Conservation (phyloP, 2,329 filamentous ascomycete genomes). For the Bisporella sp. region DNA sequence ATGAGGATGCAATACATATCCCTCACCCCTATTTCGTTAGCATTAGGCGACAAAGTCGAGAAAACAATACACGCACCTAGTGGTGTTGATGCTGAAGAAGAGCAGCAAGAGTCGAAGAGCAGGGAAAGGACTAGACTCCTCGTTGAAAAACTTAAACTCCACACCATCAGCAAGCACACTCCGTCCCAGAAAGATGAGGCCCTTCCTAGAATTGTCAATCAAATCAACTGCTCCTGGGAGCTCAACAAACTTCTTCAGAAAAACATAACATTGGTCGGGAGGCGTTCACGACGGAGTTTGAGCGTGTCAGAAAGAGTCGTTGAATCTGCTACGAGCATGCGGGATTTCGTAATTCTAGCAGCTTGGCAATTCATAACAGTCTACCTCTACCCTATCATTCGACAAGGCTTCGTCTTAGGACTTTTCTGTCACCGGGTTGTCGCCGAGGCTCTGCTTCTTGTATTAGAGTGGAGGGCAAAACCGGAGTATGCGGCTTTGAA, state of each 20-base stretch:
- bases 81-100: constrained; percentile 65
- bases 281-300: constrained; percentile 72
- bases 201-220: constrained; percentile 75
- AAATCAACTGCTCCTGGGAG: constrained; percentile 95
- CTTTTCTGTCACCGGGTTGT: constrained; percentile 74
- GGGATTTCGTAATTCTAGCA: constrained; percentile 64
- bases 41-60: constrained; percentile 64
- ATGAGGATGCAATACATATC: constrained; percentile 95
- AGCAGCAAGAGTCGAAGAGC: constrained; percentile 50
- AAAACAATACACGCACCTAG: constrained; percentile 34
- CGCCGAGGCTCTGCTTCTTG: constrained; percentile 69
- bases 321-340: constrained; percentile 82
- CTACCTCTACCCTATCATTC: constrained; percentile 73
- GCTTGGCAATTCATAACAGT: constrained; percentile 64
- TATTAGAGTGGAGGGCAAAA: constrained; percentile 79
- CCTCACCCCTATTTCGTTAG: constrained; percentile 78
- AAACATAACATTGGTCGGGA: constrained; percentile 79
- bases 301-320: constrained; percentile 94
- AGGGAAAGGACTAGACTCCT: constrained; percentile 59
- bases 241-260: constrained; percentile 79
- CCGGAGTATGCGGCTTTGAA: constrained; percentile 81
- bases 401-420: constrained; percentile 65
- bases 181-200: constrained; percentile 78
- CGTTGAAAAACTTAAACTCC: constrained; percentile 79
- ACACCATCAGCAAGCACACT: constrained; percentile 72